phyloP scores from a whole-genome alignment of 257 asterid species.

The Lithospermum erythrorhizon region DNA sequence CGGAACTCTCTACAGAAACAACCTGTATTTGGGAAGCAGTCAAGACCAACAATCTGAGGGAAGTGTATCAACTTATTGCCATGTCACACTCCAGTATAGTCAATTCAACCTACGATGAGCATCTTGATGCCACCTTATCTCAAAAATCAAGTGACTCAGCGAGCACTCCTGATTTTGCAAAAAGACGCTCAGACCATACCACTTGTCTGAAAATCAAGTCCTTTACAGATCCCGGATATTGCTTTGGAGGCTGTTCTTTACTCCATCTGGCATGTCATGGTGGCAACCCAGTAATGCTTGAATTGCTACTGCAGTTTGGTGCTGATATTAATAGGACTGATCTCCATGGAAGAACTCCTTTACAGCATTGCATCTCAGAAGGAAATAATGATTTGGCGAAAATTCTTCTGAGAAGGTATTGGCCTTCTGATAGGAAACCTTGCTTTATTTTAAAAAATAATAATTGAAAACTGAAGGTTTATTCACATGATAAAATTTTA shows the following conservation, averaged over 20 bases:
- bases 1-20: slow-evolving; percentile 23
- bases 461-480: too few relatives aligned
- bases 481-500: too few relatives aligned
- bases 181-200: slow-evolving; percentile 40
- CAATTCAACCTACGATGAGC: slow-evolving; percentile 55
- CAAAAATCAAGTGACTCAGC: slow-evolving; percentile 18
- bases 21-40: slow-evolving; percentile 83
- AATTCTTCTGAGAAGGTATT: slow-evolving; percentile 79
- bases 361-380: slow-evolving; percentile 74
- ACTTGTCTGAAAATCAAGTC: slow-evolving; percentile 33
- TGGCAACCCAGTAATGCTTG: slow-evolving; percentile 68
- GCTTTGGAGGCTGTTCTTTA: slow-evolving; percentile 68
- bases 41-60: slow-evolving; percentile 48
- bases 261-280: slow-evolving; percentile 81
- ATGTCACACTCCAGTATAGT: slow-evolving; percentile 46
- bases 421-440: neutral
- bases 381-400: slow-evolving; percentile 75
- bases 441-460: too few relatives aligned
- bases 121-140: slow-evolving; percentile 29
- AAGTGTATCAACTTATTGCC: slow-evolving; percentile 51
- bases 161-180: slow-evolving; percentile 24
- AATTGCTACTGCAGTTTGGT: slow-evolving; percentile 81
- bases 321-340: slow-evolving; percentile 74
- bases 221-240: slow-evolving; percentile 33
- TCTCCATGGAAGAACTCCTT: slow-evolving; percentile 80